phyloP scores from a whole-genome alignment of 768 basidiomycete genomes.

The Trametes gibbosa region DNA sequence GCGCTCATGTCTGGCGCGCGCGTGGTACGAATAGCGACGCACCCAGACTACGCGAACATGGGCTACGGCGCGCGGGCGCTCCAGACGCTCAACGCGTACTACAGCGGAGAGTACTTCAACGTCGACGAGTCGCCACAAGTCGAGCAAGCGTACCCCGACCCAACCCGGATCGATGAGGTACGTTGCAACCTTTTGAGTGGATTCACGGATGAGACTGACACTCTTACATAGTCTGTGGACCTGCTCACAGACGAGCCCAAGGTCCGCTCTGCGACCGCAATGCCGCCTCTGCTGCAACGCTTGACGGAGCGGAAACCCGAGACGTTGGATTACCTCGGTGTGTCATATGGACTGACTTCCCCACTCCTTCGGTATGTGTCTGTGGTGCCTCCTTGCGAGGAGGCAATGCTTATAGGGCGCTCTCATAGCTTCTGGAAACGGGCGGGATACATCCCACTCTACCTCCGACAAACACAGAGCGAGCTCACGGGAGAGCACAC shows the following conservation, averaged over 20 bases:
- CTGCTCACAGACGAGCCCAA: constrained; percentile 79
- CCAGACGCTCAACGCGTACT: constrained; percentile 84
- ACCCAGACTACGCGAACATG: constrained; percentile 96
- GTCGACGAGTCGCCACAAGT: constrained; percentile 63
- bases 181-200: constrained; percentile 23
- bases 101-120: constrained; percentile 89
- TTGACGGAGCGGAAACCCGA: constrained; percentile 90
- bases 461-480: constrained; percentile 89
- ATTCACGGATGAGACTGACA: not conserved
- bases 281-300: constrained; percentile 92
- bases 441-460: constrained; percentile 86
- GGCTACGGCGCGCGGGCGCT: constrained; percentile 93
- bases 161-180: constrained; percentile 47
- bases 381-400: not conserved
- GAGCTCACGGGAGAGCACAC: constrained; percentile 97
- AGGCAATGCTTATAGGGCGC: not conserved
- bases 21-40: constrained; percentile 89
- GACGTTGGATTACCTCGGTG: constrained; percentile 88
- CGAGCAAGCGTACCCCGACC: constrained; percentile 62
- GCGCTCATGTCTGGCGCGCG: constrained; percentile 88
- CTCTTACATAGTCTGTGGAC: constrained; percentile 39
- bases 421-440: constrained; percentile 87
- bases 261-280: constrained; percentile 67
- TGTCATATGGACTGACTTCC: constrained; percentile 92
- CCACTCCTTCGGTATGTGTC: constrained; percentile 64